A percentile compares a stretch with the other conserved stretches of the same genome.
Conservation (phyloP, 371 early-diverging fungal genomes). For the Circinella umbellata region DNA sequence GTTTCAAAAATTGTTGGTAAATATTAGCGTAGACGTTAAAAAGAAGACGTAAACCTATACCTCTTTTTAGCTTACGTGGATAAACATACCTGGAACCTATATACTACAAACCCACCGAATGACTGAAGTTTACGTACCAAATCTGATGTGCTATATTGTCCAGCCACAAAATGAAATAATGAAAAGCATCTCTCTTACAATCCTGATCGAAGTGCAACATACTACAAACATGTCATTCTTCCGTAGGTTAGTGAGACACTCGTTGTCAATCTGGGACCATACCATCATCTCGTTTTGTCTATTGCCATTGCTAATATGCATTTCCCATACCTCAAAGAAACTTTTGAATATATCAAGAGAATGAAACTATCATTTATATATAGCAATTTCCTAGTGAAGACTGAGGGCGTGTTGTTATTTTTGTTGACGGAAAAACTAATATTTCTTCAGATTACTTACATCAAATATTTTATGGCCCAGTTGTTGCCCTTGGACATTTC, state of each 20-base stretch:
- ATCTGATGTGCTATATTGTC: background rate
- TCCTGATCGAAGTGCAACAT: constrained; percentile 7
- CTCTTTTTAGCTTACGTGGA: background rate
- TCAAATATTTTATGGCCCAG: constrained; percentile 16
- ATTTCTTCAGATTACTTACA: constrained; percentile 16
- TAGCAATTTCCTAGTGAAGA: constrained; percentile 17
- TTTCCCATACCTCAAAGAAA: constrained; percentile 6
- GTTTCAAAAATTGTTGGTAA: constrained; percentile 1
- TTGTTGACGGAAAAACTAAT: constrained; percentile 21
- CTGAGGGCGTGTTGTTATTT: constrained; percentile 19
- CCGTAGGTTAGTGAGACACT: constrained; percentile 4
- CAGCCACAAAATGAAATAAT: background rate
- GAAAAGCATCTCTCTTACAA: background rate
- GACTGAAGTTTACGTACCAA: background rate
- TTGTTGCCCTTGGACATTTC: constrained; percentile 28
- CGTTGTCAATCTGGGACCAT: background rate
- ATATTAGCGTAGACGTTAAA: background rate
- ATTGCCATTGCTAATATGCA: constrained; percentile 2
- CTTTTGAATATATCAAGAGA: constrained; percentile 10
- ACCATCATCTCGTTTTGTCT: constrained; percentile 1
- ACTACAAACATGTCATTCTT: background rate
- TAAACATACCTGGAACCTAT: background rate
- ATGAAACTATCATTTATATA: constrained; percentile 3
- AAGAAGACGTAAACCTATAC: background rate
- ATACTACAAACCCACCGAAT: constrained; percentile 6